Base-by-base conservation (phyloP, 768 basidiomycete genomes). In the Cantharellus cinnabarinus region DNA sequence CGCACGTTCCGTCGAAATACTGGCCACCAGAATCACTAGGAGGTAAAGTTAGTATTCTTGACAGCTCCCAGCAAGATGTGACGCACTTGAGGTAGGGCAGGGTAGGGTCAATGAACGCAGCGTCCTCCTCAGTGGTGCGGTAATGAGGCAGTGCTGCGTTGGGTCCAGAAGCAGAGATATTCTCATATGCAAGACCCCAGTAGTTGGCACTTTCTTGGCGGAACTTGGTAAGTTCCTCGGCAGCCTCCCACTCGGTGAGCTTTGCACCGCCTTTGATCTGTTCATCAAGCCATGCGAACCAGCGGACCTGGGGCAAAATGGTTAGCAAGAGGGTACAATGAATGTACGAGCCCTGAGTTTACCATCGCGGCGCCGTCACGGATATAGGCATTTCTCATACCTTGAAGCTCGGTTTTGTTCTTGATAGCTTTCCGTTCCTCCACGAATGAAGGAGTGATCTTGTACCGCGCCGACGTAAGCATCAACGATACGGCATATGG, bases 71-170 rank as follows among this genome's bases (percentile, higher is more conserved):
- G 50, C 58, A 57, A 39, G 57, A 58, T 39, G 35, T 10, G 42
- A 58, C 40, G 10, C 14, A 38, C 35, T 50, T 93, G 60, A 99
- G 77, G 69, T 94, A 99, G 3, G 91, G 89, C 2, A 79, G 77
- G 7, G 83, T 77, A 41, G 79, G 75, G 63, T 84, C 81, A 64
- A 99, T 86, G 70, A 85, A 74, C 50, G 72, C 69, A n/a, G 85
- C 84, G 15, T 74, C 75, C 20, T 72, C 69, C 66, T 83, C 81
- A 61, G 77, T 77, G 0, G 95, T 90, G 0, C 78, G 75, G 69
- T 99, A 98, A 71, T 99, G 95, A 3, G 95, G 91, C 34, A 97
- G 71, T 15, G 94, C 95, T 78, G 88, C 93, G 67, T 99, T 94
- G 2, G 86, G 76, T 2, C 93, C 94, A 42, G 79, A 81, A 2